phyloP scores from a whole-genome alignment of 805 yeast species.

The Starmera caribaea region DNA sequence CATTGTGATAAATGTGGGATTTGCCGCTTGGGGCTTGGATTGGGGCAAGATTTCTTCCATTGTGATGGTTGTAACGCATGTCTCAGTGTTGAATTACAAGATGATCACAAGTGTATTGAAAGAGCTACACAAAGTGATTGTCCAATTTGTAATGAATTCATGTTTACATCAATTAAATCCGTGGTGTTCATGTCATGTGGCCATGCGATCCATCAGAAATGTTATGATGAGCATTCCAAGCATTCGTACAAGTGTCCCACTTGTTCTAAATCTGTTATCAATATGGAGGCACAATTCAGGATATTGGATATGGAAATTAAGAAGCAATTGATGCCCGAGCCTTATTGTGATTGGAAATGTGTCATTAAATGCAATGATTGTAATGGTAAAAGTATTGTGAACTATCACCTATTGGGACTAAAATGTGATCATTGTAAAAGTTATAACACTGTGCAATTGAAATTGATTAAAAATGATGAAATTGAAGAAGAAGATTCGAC shows the following conservation, averaged over 20 bases:
- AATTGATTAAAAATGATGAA: conserved; percentile 38
- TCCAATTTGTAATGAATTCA: conserved; percentile 86
- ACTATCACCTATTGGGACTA: conserved; percentile 78
- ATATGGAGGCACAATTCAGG: conserved; percentile 84
- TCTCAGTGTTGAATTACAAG: conserved; percentile 65
- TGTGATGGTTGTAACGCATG: conserved; percentile 88
- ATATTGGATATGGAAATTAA: conserved; percentile 77
- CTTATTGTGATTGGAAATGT: conserved; percentile 67
- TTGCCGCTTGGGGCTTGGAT: conserved; percentile 81
- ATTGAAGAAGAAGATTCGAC: neutral
- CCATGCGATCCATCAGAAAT: conserved; percentile 81
- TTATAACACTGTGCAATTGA: conserved; percentile 74
- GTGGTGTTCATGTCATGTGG: conserved; percentile 94
- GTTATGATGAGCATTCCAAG: conserved; percentile 74
- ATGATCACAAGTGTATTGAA: conserved; percentile 76
- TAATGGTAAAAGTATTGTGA: conserved; percentile 64
- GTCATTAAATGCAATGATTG: conserved; percentile 81
- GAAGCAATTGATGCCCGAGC: conserved; percentile 71
- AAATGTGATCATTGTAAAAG: conserved; percentile 82
- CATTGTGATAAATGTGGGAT: conserved; percentile 93
- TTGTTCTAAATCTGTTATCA: conserved; percentile 74
- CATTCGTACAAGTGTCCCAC: conserved; percentile 88
- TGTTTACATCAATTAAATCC: conserved; percentile 72
- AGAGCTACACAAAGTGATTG: conserved; percentile 86
- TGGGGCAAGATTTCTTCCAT: conserved; percentile 85